Percentiles rank a stretch among this genome's conserved stretches.
Evolutionary conservation across 306 rosid genomes (phyloP).

Genomic region (Gillenia trifoliata): DNA sequence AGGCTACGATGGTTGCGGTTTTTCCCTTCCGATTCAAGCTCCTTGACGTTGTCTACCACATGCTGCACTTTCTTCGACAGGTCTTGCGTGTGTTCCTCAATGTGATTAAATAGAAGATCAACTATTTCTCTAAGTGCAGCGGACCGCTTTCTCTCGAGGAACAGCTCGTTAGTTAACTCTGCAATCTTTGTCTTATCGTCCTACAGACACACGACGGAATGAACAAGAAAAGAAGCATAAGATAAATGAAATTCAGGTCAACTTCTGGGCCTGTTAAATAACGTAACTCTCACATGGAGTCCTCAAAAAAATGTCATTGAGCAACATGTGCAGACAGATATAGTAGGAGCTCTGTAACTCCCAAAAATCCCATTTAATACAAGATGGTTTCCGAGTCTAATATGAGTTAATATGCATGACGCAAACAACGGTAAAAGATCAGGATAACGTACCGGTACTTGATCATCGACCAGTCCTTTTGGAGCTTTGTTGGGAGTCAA

Average conservation of each 20-base stretch:
- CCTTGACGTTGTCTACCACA: slow-evolving; percentile 19
- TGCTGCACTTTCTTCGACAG: slow-evolving; percentile 20
- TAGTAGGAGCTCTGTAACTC: background rate
- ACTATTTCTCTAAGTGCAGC: slow-evolving; percentile 31
- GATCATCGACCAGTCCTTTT: slow-evolving; percentile 7
- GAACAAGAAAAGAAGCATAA: background rate
- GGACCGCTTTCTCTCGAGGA: slow-evolving; percentile 33
- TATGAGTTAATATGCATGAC: background rate
- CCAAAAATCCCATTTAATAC: background rate
- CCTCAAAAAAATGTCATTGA: background rate
- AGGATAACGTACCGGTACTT: slow-evolving; percentile 19
- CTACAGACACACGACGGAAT: background rate
- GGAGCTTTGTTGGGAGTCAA: slow-evolving; percentile 12
- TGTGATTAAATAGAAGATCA: slow-evolving; percentile 28
- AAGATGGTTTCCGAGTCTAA: background rate
- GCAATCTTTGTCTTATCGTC: slow-evolving; percentile 21
- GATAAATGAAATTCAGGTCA: background rate
- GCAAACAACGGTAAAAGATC: background rate
- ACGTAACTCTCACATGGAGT: background rate
- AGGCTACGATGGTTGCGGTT: background rate
- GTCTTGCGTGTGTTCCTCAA: slow-evolving; percentile 30
- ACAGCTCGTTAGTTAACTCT: slow-evolving; percentile 26
- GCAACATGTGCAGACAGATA: background rate
- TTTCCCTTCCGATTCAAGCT: slow-evolving; percentile 28
- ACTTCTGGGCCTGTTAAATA: background rate